phyloP scores from a whole-genome alignment of 2,329 filamentous ascomycete genomes.

The Parasarocladium wereldwijsianum region DNA sequence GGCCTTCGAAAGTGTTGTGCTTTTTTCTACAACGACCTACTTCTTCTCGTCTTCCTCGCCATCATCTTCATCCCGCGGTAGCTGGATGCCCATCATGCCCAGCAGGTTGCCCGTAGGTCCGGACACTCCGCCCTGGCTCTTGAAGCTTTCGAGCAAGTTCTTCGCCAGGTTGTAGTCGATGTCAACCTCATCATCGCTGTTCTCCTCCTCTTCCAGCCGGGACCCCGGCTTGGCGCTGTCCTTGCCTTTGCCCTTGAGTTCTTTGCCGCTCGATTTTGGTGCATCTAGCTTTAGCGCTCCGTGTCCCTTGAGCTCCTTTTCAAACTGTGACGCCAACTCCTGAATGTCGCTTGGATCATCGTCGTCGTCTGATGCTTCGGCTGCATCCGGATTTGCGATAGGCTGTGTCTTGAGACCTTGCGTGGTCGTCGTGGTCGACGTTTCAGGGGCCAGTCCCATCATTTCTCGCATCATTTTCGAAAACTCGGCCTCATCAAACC shows the following conservation, averaged over 20 bases:
- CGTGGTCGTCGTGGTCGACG: background rate
- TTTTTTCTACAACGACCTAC: too few relatives aligned
- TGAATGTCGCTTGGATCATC: conserved; percentile 45
- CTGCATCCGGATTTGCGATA: background rate
- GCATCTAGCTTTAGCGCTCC: conserved; percentile 47
- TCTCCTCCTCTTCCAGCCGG: conserved; percentile 33
- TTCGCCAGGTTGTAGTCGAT: conserved; percentile 79
- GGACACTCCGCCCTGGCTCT: conserved; percentile 70
- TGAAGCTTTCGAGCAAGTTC: conserved; percentile 86
- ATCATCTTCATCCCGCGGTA: conserved; percentile 66
- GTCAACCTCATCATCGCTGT: conserved; percentile 46
- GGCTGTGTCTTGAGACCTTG: background rate
- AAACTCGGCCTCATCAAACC: conserved; percentile 77
- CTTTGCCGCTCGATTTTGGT: conserved; percentile 15
- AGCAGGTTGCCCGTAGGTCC: conserved; percentile 83
- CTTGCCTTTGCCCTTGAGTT: conserved; percentile 14
- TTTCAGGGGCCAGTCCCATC: conserved; percentile 49
- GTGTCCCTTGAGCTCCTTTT: conserved; percentile 54
- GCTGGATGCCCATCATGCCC: conserved; percentile 66
- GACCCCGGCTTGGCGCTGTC: conserved; percentile 11
- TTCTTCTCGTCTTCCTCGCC: conserved; percentile 15
- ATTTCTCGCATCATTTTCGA: conserved; percentile 80
- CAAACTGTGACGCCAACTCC: conserved; percentile 53
- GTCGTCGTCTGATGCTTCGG: conserved; percentile 19
- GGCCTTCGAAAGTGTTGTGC: too few relatives aligned